Base-by-base conservation (phyloP, 441 rosid species). In the Erodium chrysanthum region DNA sequence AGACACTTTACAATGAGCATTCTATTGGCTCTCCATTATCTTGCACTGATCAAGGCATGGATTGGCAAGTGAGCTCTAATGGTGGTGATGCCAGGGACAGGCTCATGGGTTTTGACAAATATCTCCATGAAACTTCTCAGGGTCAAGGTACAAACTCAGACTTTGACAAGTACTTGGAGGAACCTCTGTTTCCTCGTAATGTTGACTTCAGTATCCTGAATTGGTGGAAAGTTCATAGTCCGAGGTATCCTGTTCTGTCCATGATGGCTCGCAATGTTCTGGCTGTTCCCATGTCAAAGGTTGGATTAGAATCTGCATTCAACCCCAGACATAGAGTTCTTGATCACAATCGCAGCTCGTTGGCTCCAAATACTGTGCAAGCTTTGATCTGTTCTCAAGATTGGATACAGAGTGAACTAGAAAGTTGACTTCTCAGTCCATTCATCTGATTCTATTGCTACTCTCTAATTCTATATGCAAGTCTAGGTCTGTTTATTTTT, bases 201-300 rank as follows among this genome's bases (percentile, higher is more conserved):
- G 81, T 68, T 66, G 86, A 86, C 67, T 84, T 84, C 37, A 76
- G 79, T 68, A 74, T 86, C 17, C 73, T 86, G 17, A 84, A 82
- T 64, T 84, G 91, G 91, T 86, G 89, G 89, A 86, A 84, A 69
- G 89, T 84, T 78, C 86, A 84, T 60, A 79, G 87, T 7, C 85
- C 87, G 0, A 76, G 82, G 72, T 83, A 86, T 66, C 91, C 91
- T 2, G 75, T 84, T 64, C 69, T 86, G 11, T 86, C 91, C 0
- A 77, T 80, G 85, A 82, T 86, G 89, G 89, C 89, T 72, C 81
- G 79, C 29, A 83, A 84, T 54, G 78, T 86, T 61, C 66, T 86
- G 42, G 85, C 79, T 0, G 77, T 83, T 68, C 87, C 85, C 35
- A 71, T 86, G 73, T 80, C 87, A 7, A 82, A 79, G 68, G 81